phyloP scores from a whole-genome alignment of 306 rosid species.

The Trifolium dubium region DNA sequence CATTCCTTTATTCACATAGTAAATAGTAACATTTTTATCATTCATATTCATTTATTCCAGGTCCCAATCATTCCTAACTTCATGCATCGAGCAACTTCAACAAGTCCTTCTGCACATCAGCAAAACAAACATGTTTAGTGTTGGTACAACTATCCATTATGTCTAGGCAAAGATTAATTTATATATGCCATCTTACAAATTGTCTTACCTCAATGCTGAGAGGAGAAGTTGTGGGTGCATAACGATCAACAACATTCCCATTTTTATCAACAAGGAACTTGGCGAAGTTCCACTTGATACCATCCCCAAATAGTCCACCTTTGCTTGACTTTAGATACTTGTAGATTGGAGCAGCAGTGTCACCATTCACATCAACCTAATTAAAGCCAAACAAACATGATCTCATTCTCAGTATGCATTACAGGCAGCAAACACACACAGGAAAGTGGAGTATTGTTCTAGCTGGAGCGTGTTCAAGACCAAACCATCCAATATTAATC shows the following conservation, averaged over 20 bases:
- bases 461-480: not conserved
- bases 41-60: slow-evolving; percentile 32
- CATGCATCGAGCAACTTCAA: slow-evolving; percentile 54
- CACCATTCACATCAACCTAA: slow-evolving; percentile 91
- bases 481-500: not conserved
- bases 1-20: slow-evolving; percentile 47
- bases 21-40: slow-evolving; percentile 10
- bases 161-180: not conserved
- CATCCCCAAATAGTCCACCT: slow-evolving; percentile 88
- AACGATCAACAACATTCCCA: slow-evolving; percentile 89
- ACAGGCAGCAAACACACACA: not conserved
- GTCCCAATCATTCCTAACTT: slow-evolving; percentile 33
- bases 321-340: slow-evolving; percentile 84
- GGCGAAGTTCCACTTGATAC: slow-evolving; percentile 92
- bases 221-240: slow-evolving; percentile 95
- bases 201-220: slow-evolving; percentile 84
- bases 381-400: slow-evolving; percentile 5
- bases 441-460: slow-evolving; percentile 9
- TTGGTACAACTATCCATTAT: slow-evolving; percentile 6
- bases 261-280: slow-evolving; percentile 91
- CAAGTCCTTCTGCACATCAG: slow-evolving; percentile 59
- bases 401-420: slow-evolving; percentile 9
- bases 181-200: slow-evolving; percentile 2
- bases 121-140: slow-evolving; percentile 31
- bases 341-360: slow-evolving; percentile 73